Evolutionary conservation across 2,329 filamentous ascomycete species (phyloP), one percentile per base, ranked within the genome.

Genomic region (Ophiostoma fasciatum): DNA sequence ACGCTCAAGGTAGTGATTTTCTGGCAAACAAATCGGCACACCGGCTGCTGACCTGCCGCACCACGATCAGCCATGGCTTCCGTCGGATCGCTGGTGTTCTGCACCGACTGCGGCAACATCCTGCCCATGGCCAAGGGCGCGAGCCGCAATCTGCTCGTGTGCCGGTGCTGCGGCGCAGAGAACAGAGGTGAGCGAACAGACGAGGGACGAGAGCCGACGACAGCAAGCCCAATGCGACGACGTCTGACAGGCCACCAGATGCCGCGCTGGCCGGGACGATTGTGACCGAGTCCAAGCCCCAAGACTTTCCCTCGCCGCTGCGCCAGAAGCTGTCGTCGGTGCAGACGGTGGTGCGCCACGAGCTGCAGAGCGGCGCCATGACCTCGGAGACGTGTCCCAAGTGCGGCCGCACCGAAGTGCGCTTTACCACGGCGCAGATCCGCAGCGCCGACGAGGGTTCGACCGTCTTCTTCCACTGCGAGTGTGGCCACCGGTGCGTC

Each of bases 371-470:
- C 28, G 80, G 80, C 52, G 80, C 76, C 34, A 65, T 53, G 29
- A 81, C 71, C 47, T 62, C 71, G 41, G 67, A 79, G 54, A 74
- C 68, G 30, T 96, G 90, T 54, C 71, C 78, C 31, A 77, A 84
- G 50, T 96, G 90, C 55, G 83, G 79, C 13, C 66, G 75, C 36
- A 76, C 75, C 36, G 78, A 93, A 53, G 84, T 96, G 57, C 80
- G 76, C 48, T 96, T 78, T 55, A 81, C 83, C 33, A 80, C 80
- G 3, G 74, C 84, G 42, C 90, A 98, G 56, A 62, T 94, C 49
- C 78, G 88, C 48, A 78, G 85, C 64, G 90, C 88, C 37, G 90
- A 98, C 56, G 88, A 96, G 72, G 90, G 90, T 42, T 83, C 79
- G 45, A 94, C 88, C 1, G 74, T 94, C 37, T 92, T 94, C 51